These are phyloP conservation scores for Pyrenochaeta sp. DNA, from an alignment of 2,329 filamentous ascomycete genomes.

Conservation along the genomic window DNA sequence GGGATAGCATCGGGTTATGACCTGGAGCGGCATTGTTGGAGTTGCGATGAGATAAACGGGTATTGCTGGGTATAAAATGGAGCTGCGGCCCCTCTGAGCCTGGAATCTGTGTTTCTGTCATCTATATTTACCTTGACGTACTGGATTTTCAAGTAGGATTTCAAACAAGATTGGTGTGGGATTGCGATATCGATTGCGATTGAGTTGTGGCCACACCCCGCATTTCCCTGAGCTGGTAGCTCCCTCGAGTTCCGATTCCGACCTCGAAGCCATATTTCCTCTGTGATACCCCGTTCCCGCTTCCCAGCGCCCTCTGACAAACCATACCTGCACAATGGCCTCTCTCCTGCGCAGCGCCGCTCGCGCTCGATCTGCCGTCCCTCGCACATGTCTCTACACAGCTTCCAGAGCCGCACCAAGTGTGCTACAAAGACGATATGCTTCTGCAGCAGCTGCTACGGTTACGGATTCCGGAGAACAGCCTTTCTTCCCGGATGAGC, in stretches of 20 bases:
- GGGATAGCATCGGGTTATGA: too few relatives aligned
- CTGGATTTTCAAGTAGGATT: too few relatives aligned
- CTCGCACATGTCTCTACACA: conserved; percentile 24
- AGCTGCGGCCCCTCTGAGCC: too few relatives aligned
- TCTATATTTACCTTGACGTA: too few relatives aligned
- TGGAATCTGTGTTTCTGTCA: too few relatives aligned
- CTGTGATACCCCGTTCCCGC: neutral
- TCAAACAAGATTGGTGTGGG: too few relatives aligned
- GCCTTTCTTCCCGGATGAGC: conserved; percentile 67
- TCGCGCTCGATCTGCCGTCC: conserved; percentile 24
- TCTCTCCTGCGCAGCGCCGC: conserved; percentile 39
- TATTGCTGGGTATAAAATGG: too few relatives aligned
- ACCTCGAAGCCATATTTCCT: neutral
- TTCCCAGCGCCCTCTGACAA: conserved; percentile 1
- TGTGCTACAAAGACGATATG: conserved; percentile 37
- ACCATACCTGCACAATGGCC: conserved; percentile 35
- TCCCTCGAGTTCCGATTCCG: too few relatives aligned
- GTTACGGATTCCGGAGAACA: conserved; percentile 49
- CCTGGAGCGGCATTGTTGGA: too few relatives aligned
- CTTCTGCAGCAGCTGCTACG: conserved; percentile 39
- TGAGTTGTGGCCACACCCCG: too few relatives aligned
- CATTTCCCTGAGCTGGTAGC: too few relatives aligned
- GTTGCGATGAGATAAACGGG: too few relatives aligned
- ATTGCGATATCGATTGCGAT: neutral
- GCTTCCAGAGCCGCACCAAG: conserved; percentile 22